Percentiles rank a stretch among this genome's conserved stretches.
Conservation (phyloP, 1,284 basidiomycete species). For the Cryptococcus jaspeensis region DNA sequence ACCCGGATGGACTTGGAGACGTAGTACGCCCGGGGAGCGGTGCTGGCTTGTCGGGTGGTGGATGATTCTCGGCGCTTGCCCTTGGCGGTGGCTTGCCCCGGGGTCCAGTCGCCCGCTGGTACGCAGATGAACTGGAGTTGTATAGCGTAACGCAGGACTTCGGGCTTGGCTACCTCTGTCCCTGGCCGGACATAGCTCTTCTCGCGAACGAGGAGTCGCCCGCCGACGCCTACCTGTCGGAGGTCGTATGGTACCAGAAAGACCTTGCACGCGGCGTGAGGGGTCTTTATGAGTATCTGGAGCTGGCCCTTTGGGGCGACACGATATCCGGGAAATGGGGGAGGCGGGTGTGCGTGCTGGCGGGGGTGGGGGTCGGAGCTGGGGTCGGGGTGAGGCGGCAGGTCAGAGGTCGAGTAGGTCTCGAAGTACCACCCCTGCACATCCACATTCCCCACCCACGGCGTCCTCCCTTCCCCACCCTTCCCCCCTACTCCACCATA, state of each 20-base stretch:
- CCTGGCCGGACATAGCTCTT: conserved; percentile 32
- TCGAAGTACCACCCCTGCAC: conserved; percentile 40
- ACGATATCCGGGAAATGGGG: conserved; percentile 54
- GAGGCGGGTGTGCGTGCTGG: conserved; percentile 24
- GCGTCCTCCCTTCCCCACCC: conserved; percentile 25
- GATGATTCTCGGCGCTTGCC: conserved; percentile 9
- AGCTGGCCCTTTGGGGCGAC: conserved; percentile 55
- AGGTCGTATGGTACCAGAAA: conserved; percentile 58
- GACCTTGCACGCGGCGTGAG: conserved; percentile 52
- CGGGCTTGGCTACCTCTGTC: conserved; percentile 15
- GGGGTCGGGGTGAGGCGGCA: neutral
- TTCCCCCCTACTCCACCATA: neutral
- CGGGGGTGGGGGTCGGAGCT: neutral
- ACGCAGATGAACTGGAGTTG: conserved; percentile 52
- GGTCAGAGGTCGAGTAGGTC: neutral
- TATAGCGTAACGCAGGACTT: conserved; percentile 50
- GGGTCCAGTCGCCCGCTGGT: neutral
- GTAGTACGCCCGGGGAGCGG: conserved; percentile 29
- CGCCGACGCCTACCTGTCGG: conserved; percentile 42
- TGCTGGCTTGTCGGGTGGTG: neutral
- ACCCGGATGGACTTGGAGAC: conserved; percentile 42
- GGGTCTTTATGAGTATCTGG: conserved; percentile 56
- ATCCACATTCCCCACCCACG: conserved; percentile 49
- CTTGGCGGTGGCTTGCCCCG: neutral
- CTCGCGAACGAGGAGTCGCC: conserved; percentile 44